phyloP scores from a whole-genome alignment of 2,329 filamentous ascomycete species.

The Ophiocordyceps camponoti-rufipedis region DNA sequence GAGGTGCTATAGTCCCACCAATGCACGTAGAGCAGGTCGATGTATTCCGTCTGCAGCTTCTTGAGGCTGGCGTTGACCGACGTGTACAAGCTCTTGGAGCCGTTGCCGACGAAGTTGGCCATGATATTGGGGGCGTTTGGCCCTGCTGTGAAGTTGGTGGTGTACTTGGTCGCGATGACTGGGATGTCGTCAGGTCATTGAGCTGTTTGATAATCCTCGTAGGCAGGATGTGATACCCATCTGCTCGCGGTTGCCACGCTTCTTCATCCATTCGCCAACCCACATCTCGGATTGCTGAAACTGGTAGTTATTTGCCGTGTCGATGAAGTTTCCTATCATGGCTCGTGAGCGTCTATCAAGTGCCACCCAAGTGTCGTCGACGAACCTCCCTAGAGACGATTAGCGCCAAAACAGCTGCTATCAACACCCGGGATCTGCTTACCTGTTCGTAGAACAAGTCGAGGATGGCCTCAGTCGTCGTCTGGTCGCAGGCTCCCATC shows the following conservation, averaged over 20 bases:
- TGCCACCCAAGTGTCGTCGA: neutral
- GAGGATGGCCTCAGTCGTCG: constrained; percentile 42
- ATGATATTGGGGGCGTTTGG: constrained; percentile 22
- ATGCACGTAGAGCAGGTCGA: constrained; percentile 47
- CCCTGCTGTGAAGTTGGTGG: constrained; percentile 34
- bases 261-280: constrained; percentile 55
- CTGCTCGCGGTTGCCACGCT: constrained; percentile 44
- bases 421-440: constrained; percentile 1
- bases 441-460: constrained; percentile 46
- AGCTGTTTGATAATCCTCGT: neutral
- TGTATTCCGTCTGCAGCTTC: constrained; percentile 49
- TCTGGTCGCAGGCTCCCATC: constrained; percentile 48
- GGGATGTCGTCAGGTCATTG: neutral
- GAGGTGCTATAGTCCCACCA: constrained; percentile 54
- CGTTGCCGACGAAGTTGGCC: constrained; percentile 39
- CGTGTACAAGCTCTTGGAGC: constrained; percentile 38
- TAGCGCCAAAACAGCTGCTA: neutral
- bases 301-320: constrained; percentile 54
- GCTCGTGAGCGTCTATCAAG: neutral
- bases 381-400: constrained; percentile 9
- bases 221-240: constrained; percentile 25
- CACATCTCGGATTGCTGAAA: constrained; percentile 41
- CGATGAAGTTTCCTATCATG: constrained; percentile 48
- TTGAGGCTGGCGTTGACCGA: constrained; percentile 37
- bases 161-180: constrained; percentile 55